These are phyloP conservation scores for Jackrogersella multiformis DNA, from an alignment of 495 filamentous ascomycete genomes.

Conservation along the genomic window DNA sequence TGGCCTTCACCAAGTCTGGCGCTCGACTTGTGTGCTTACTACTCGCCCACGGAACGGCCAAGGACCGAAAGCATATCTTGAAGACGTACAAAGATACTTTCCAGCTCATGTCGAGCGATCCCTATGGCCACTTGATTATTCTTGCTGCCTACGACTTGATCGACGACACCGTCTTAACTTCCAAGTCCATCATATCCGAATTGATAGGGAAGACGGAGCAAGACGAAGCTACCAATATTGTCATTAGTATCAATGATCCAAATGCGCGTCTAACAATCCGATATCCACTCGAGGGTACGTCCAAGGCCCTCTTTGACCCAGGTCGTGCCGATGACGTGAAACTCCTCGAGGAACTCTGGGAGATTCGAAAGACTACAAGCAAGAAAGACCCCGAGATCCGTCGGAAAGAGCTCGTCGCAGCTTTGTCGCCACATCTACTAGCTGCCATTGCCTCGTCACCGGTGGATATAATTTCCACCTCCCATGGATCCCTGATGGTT, in stretches of 20 bases:
- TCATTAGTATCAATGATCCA: slow-evolving; percentile 69
- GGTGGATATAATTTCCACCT: slow-evolving; percentile 70
- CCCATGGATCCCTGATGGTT: slow-evolving; percentile 88
- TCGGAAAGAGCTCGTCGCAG: slow-evolving; percentile 76
- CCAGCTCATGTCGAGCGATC: slow-evolving; percentile 81
- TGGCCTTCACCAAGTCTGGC: slow-evolving; percentile 93
- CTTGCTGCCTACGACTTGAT: slow-evolving; percentile 87
- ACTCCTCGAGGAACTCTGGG: slow-evolving; percentile 76
- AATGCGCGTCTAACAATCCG: slow-evolving; percentile 80
- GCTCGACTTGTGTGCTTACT: slow-evolving; percentile 81
- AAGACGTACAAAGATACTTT: slow-evolving; percentile 86
- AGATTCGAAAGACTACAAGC: slow-evolving; percentile 77
- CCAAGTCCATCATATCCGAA: slow-evolving; percentile 85
- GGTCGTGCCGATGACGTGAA: slow-evolving; percentile 67
- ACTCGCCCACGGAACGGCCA: slow-evolving; percentile 84
- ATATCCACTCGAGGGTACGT: slow-evolving; percentile 81
- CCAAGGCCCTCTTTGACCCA: slow-evolving; percentile 72
- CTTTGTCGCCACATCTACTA: slow-evolving; percentile 73
- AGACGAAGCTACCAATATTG: slow-evolving; percentile 69
- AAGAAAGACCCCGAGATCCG: slow-evolving; percentile 87
- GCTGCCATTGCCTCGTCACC: slow-evolving; percentile 74
- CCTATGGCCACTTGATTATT: slow-evolving; percentile 80
- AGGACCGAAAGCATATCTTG: slow-evolving; percentile 90
- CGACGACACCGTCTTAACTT: slow-evolving; percentile 90
- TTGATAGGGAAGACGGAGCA: slow-evolving; percentile 73